Base-by-base conservation (phyloP, 139 green algal species). In the Chlamydomonas urium region DNA sequence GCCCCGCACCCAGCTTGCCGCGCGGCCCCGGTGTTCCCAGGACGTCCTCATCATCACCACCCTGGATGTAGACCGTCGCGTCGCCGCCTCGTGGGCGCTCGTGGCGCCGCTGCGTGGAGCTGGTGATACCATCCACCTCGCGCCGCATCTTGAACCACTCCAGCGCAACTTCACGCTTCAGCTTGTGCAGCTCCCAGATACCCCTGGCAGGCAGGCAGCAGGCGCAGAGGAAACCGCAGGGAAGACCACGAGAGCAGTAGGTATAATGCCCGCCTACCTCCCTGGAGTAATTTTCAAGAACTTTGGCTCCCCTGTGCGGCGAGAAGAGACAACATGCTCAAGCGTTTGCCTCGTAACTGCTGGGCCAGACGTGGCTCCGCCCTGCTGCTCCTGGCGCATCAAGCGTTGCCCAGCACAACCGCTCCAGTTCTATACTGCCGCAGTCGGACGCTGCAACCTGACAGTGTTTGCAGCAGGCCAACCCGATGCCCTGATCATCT, bases 121-220 rank as follows among this genome's bases (percentile, higher is more conserved):
- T 71, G 23, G 37, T 36, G 26, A 84, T 75, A 48, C 78, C 78
- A 48, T 84, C 78, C 19, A 57, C 35, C 47, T 57, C 73, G 2
- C 78, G 48, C 21, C 78, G 73, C 3, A 42, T 57, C 4, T 29
- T 70, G 47, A 84, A 72, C 78, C 78, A 84, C 37, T 75, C 45
- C n/a, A 66, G 8, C 1, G 34, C 73, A 23, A 61, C 53, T 3
- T 84, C 78, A 4, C 57, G 29, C n/a, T 63, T 57, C 4, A 84
- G 47, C 1, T 58, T 45, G 69, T 84, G 78, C 53, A 84, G 78
- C 35, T 84, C 78, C 65, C 65, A 80, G 63, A 84, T 28, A 24
- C 78, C 78, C 31, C 73, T 83, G 60, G n/a, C n/a, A n/a, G n/a
- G n/a, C n/a, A n/a, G n/a, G n/a, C n/a, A n/a, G n/a, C n/a, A n/a